phyloP scores from a whole-genome alignment of 2,329 filamentous ascomycete species.

The Dactylonectria estremocensis region DNA sequence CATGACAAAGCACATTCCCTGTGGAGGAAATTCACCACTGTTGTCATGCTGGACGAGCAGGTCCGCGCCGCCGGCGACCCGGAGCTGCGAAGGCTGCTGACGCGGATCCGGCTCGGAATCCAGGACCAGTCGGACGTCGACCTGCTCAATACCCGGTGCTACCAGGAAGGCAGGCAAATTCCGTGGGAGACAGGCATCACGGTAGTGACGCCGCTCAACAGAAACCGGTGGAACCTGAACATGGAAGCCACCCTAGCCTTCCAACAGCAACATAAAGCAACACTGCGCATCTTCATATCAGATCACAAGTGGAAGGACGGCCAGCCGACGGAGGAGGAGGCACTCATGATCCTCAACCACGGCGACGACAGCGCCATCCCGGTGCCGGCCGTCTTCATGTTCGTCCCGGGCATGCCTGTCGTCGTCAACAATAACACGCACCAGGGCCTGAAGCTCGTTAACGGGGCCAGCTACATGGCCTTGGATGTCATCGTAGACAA shows the following conservation, averaged over 20 bases:
- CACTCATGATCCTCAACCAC: constrained; percentile 13
- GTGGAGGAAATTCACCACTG: constrained; percentile 19
- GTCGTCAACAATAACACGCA: constrained; percentile 15
- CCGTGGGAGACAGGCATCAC: too few species aligned
- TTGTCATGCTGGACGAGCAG: too few species aligned
- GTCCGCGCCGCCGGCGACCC: too few species aligned
- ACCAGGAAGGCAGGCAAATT: not conserved
- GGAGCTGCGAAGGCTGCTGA: too few species aligned
- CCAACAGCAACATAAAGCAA: not conserved
- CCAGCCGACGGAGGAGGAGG: constrained; percentile 20
- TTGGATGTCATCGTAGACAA: not conserved
- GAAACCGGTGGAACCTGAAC: too few species aligned
- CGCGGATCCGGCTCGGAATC: too few species aligned
- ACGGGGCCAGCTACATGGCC: not conserved
- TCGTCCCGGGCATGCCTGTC: constrained; percentile 11
- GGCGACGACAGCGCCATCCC: not conserved
- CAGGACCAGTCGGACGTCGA: not conserved
- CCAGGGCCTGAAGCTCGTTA: constrained; percentile 15
- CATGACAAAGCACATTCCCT: constrained; percentile 15
- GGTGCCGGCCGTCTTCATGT: not conserved
- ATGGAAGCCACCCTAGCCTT: not conserved
- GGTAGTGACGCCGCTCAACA: too few species aligned
- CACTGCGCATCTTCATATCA: not conserved
- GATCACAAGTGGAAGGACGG: constrained; percentile 5
- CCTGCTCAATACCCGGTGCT: not conserved